Evolutionary conservation across 129 eudicot species (phyloP).

Genomic region (Calendula officinalis): DNA sequence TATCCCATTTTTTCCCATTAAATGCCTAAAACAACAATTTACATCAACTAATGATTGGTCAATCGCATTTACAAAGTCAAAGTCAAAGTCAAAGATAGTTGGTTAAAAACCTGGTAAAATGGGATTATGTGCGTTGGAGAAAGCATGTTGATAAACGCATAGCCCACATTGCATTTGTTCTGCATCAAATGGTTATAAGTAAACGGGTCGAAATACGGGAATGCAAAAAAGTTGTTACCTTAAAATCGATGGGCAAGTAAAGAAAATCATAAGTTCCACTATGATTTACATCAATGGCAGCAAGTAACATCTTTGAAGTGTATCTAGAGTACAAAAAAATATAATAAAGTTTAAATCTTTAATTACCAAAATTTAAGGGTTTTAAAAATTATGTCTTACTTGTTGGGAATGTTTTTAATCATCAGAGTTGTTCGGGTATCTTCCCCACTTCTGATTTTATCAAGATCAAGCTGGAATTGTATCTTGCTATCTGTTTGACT

Average conservation of each 20-base stretch:
- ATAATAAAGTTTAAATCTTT: conserved; percentile 21
- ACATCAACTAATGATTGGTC: neutral
- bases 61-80: neutral
- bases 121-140: conserved; percentile 79
- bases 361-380: neutral
- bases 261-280: conserved; percentile 92
- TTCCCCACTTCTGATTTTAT: conserved; percentile 69
- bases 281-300: conserved; percentile 86
- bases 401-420: conserved; percentile 97
- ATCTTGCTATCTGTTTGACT: conserved; percentile 68
- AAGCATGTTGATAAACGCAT: conserved; percentile 96
- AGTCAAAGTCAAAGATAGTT: conserved; percentile 11
- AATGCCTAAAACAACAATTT: conserved; percentile 53
- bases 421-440: conserved; percentile 85
- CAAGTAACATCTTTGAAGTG: conserved; percentile 92
- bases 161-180: conserved; percentile 98
- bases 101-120: conserved; percentile 59
- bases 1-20: conserved; percentile 94
- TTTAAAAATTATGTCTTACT: conserved; percentile 37
- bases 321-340: conserved; percentile 50
- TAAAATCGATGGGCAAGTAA: conserved; percentile 92
- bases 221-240: conserved; percentile 43
- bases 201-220: neutral
- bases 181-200: conserved; percentile 32
- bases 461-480: conserved; percentile 82